Base-by-base conservation (phyloP, 805 yeast species). In the Alloascoidea hylecoeti region DNA sequence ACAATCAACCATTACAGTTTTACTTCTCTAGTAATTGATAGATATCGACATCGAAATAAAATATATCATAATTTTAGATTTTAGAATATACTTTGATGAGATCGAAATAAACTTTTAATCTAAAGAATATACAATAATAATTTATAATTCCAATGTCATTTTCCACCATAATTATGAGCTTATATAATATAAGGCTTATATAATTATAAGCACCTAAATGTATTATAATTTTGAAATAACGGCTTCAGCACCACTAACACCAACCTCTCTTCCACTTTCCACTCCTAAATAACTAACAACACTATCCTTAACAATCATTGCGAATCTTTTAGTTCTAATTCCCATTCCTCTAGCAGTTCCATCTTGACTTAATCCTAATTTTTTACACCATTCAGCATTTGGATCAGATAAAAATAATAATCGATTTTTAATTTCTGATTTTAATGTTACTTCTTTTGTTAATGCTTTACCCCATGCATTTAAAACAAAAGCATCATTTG, bases 371-470 rank as follows among this genome's bases (percentile, higher is more conserved):
- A 72, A 70, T 36, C 88, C 94, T 40, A 78, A 58, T 23, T 70
- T 52, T 49, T 61, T 59, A 42, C 83, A 69, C 55, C 81, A 74
- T 30, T 57, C 57, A 39, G 76, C 75, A 42, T 66, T 66, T 33
- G 83, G 75, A 56, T 82, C 94, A 45, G 75, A 59, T 39, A 73
- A 86, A 50, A 80, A 80, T 47, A 71, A 52, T 56, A 44, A 60
- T 40, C 66, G 34, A 43, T 59, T 53, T 47, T 53, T 56, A n/a
- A 9, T 9, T 14, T 14, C 6, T 5, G 12, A 16, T 55, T 56
- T n/a, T n/a, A 23, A n/a, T n/a, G n/a, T n/a, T n/a, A n/a, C n/a
- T n/a, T n/a, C n/a, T n/a, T n/a, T n/a, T 19, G 70, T 69, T 39
- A 69, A 55, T 6, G 68, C 68, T 46, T 64, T 64, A 36, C 63